phyloP scores from a whole-genome alignment of 495 filamentous ascomycete genomes.

The Penicillium desertorum region DNA sequence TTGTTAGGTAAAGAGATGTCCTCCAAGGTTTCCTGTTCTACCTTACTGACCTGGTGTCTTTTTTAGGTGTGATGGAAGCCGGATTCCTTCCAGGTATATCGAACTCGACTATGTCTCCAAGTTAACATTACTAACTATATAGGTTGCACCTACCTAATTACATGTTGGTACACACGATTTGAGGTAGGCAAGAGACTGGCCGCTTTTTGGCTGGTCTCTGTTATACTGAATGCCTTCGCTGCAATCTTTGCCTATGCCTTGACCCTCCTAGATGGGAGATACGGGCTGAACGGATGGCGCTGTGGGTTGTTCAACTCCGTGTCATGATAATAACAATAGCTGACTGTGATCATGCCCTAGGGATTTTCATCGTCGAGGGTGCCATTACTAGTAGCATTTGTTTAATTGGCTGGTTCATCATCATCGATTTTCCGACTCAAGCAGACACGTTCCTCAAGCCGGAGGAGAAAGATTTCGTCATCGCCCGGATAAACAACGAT shows the following conservation, averaged over 20 bases:
- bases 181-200: conserved; percentile 4
- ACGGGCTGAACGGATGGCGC: conserved; percentile 1
- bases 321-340: background rate
- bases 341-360: background rate
- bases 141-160: conserved; percentile 7
- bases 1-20: background rate
- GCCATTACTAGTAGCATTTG: background rate
- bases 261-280: background rate
- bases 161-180: conserved; percentile 5
- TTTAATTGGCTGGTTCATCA: conserved; percentile 2
- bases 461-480: background rate
- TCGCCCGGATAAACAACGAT: conserved; percentile 4
- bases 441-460: background rate
- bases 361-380: conserved; percentile 7
- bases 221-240: background rate
- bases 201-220: background rate
- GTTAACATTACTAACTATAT: background rate
- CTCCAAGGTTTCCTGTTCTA: background rate
- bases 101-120: background rate
- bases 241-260: conserved; percentile 8
- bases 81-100: conserved; percentile 1
- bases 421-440: conserved; percentile 4
- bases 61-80: conserved; percentile 1
- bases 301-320: background rate
- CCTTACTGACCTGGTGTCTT: background rate